Evolutionary conservation across 1,284 basidiomycete species (phyloP).

Genomic region (Apiotrichum gracile): DNA sequence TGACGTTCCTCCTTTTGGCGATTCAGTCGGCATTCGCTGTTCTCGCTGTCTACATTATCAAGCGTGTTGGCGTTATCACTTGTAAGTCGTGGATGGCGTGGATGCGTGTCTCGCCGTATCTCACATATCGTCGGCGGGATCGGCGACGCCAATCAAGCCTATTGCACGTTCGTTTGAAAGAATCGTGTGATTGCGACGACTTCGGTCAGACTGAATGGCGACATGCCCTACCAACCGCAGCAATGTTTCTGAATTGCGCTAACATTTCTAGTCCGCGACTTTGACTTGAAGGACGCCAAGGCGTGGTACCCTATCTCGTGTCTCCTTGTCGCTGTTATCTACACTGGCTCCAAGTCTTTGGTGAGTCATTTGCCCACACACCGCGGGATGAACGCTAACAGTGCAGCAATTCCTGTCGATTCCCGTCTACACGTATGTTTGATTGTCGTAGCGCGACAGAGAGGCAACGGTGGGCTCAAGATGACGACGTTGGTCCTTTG

Average conservation of each 20-base stretch:
- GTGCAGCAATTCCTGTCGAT: conserved; percentile 83
- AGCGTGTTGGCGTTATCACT: conserved; percentile 75
- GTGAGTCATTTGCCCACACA: conserved; percentile 48
- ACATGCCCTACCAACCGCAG: background rate
- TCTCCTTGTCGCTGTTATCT: conserved; percentile 89
- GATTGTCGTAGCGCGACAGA: background rate
- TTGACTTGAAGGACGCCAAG: conserved; percentile 78
- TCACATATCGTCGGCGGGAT: background rate
- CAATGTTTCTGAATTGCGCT: no score
- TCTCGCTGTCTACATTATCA: conserved; percentile 65
- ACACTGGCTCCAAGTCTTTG: conserved; percentile 94
- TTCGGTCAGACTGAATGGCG: no score
- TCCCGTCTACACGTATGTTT: conserved; percentile 69
- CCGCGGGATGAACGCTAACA: background rate
- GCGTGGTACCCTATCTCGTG: conserved; percentile 93
- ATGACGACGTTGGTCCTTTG: background rate
- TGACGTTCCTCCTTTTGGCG: conserved; percentile 91
- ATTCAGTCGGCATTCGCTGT: conserved; percentile 89
- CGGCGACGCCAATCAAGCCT: no score
- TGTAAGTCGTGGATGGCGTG: conserved; percentile 46
- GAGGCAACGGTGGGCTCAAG: background rate
- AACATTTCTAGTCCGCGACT: conserved; percentile 59
- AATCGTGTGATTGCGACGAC: no score
- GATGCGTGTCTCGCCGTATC: no score
- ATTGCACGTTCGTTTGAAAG: no score